A percentile compares a stretch with the other conserved stretches of the same genome.
Conservation (phyloP, 352 stramenopile species). For the Globisporangium polare region DNA sequence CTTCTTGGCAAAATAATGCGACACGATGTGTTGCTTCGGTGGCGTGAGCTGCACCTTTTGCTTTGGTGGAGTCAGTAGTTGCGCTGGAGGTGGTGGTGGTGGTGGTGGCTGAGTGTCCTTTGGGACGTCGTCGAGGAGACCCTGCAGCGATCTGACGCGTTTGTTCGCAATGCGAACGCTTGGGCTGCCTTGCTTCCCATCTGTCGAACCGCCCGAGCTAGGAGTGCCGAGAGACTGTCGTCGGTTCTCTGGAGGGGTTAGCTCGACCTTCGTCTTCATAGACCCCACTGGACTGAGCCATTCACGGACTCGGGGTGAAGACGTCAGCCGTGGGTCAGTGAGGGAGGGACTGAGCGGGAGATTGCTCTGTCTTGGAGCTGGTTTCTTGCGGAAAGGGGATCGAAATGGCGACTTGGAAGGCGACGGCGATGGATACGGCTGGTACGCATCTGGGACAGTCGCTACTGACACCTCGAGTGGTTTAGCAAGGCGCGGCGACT, state of each 20-base stretch:
- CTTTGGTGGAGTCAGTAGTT: constrained; percentile 14
- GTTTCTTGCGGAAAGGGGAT: constrained; percentile 75
- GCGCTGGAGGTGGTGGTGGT: not conserved
- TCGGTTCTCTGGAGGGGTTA: constrained; percentile 29
- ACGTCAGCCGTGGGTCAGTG: constrained; percentile 13
- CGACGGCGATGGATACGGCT: constrained; percentile 41
- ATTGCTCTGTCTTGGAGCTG: constrained; percentile 27
- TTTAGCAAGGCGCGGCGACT: constrained; percentile 42
- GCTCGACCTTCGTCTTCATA: constrained; percentile 23
- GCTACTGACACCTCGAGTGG: constrained; percentile 39
- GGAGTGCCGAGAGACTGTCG: constrained; percentile 17
- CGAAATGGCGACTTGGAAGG: constrained; percentile 68
- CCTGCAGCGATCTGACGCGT: constrained; percentile 71
- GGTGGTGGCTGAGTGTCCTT: constrained; percentile 22
- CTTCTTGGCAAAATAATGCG: constrained; percentile 41
- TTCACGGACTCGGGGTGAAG: constrained; percentile 38
- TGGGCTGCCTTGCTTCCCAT: constrained; percentile 17
- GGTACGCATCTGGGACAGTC: constrained; percentile 36
- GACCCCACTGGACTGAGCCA: constrained; percentile 64
- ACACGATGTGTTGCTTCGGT: constrained; percentile 27
- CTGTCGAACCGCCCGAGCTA: constrained; percentile 10
- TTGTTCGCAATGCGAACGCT: constrained; percentile 42
- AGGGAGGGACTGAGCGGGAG: constrained; percentile 19
- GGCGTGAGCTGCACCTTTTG: not conserved
- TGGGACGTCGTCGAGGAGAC: constrained; percentile 67